phyloP scores from a whole-genome alignment of 345 rosid genomes.

The Ricinus communis region DNA sequence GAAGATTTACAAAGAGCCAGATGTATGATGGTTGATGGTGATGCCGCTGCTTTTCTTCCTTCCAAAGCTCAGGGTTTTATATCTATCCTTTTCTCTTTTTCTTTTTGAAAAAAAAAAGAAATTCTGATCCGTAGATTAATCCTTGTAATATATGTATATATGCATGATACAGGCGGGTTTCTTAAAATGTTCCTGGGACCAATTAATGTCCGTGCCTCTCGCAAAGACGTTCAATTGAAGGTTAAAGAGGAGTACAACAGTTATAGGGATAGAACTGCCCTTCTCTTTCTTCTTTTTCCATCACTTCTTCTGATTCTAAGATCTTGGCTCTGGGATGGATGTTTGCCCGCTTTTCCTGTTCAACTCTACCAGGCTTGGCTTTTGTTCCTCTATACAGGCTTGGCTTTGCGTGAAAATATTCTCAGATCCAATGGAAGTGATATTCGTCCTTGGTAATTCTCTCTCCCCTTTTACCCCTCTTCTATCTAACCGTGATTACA shows the following conservation, averaged over 20 bases:
- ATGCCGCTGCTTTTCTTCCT: slow-evolving; percentile 80
- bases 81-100: neutral
- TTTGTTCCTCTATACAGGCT: slow-evolving; percentile 89
- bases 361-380: slow-evolving; percentile 98
- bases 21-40: slow-evolving; percentile 75
- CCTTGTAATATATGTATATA: neutral
- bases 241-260: slow-evolving; percentile 97
- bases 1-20: slow-evolving; percentile 82
- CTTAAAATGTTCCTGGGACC: slow-evolving; percentile 90
- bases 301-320: slow-evolving; percentile 65
- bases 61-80: slow-evolving; percentile 56
- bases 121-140: neutral
- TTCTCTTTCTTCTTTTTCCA: slow-evolving; percentile 89
- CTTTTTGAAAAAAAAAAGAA: no score
- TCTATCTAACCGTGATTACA: no score
- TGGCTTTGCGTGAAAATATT: slow-evolving; percentile 94
- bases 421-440: slow-evolving; percentile 96
- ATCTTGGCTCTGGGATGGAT: slow-evolving; percentile 83
- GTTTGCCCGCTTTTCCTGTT: slow-evolving; percentile 95
- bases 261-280: slow-evolving; percentile 92
- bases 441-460: slow-evolving; percentile 90
- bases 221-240: slow-evolving; percentile 84
- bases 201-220: slow-evolving; percentile 82
- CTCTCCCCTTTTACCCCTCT: neutral
- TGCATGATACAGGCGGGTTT: slow-evolving; percentile 48